phyloP scores from a whole-genome alignment of 208 protist genomes.

The Angomonas ambiguus region DNA sequence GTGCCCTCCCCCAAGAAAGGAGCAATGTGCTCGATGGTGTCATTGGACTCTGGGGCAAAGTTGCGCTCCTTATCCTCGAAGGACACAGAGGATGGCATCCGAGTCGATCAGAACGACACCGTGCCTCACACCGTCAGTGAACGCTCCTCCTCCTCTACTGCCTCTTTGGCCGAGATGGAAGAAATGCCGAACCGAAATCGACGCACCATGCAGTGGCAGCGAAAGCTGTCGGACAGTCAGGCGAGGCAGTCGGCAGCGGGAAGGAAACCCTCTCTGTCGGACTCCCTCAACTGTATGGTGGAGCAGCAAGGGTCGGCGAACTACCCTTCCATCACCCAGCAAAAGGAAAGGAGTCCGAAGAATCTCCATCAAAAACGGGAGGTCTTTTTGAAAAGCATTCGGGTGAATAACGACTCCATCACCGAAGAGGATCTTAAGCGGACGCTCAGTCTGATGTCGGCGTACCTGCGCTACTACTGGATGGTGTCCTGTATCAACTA shows the following conservation, averaged over 20 bases:
- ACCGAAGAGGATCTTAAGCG: slow-evolving; percentile 9
- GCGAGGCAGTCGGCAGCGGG: neutral
- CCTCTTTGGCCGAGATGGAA: neutral
- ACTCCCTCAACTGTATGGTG: neutral
- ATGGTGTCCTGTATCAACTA: slow-evolving; percentile 15
- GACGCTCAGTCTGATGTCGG: slow-evolving; percentile 1
- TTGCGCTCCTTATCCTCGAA: neutral
- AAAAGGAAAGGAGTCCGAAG: neutral
- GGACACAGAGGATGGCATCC: neutral
- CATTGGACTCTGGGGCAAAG: neutral
- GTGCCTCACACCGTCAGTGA: neutral
- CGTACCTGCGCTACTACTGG: slow-evolving; percentile 16
- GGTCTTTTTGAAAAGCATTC: neutral
- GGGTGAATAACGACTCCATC: slow-evolving; percentile 3
- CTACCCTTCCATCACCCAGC: neutral
- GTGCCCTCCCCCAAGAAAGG: neutral
- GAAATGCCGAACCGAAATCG: neutral
- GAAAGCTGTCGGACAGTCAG: neutral
- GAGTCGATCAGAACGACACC: neutral
- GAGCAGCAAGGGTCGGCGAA: neutral
- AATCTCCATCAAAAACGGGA: neutral
- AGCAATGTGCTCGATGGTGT: neutral
- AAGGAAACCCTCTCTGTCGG: neutral
- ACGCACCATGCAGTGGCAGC: neutral
- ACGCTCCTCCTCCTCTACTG: neutral